Base-by-base conservation (phyloP, 768 basidiomycete genomes). In the Epithele typhae region DNA sequence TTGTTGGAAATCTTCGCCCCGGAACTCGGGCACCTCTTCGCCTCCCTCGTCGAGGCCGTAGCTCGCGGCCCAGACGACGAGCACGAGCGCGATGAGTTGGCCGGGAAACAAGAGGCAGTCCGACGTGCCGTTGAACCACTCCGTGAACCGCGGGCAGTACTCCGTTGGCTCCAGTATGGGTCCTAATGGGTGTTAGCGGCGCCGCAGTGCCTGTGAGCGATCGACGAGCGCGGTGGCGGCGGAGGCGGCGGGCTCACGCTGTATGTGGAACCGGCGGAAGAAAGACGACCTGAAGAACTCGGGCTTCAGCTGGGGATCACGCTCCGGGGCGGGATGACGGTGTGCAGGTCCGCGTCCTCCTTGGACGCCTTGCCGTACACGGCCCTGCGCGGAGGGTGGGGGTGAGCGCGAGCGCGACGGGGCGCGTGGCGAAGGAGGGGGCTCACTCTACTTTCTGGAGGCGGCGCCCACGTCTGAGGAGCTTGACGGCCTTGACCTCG, bases 41-140 rank as follows among this genome's bases (percentile, higher is more conserved):
- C 92, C 93, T 35, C 71, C 75, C 56, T 92, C 88, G 62, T 94
- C 79, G 37, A 95, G 69, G 33, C 93, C 94, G 62, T 90, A 93
- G 32, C 89, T 91, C 4, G 83, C 78, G 0, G 91, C 93, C 92
- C 92, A 96, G 18, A 86, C 80, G 36, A 88, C 88, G 18, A 95
- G 73, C 24, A 89, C 66, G 74, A 88, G 85, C 17, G 82, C 75
- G 33, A 96, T 74, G 46, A 95, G 76, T 34, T 78, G 77, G 11
- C 84, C 92, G 54, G 89, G 83, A 39, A 77, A 71, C n/a, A 79
- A 76, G 10, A 95, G 76, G 14, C 76, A 65, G 15, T 77, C 73
- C 4, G 74, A 68, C 23, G 61, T 61, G 0, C 84, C 84, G 48
- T 86, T 79, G 46, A 64, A 62, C 58, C 84, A 87, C 25, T 82